A percentile compares a stretch with the other conserved stretches of the same genome.
These are phyloP conservation scores for Ziziphus jujuba DNA, from an alignment of 306 rosid species.

Conservation along the genomic window DNA sequence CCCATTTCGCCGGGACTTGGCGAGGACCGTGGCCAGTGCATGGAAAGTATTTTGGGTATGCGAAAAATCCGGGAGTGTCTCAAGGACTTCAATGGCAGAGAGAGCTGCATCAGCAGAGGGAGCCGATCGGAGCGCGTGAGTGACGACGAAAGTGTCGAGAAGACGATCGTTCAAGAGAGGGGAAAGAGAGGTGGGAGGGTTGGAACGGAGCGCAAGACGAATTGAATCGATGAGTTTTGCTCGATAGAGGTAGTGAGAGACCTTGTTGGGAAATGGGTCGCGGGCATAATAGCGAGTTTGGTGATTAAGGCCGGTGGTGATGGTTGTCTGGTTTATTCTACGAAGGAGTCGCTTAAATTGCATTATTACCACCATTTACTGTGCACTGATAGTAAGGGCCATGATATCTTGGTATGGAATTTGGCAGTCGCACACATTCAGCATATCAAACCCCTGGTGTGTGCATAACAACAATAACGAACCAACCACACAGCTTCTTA, in stretches of 20 bases:
- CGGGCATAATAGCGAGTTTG: conserved; percentile 49
- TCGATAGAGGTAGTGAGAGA: conserved; percentile 70
- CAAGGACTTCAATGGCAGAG: conserved; percentile 37
- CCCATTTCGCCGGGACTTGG: conserved; percentile 44
- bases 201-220: conserved; percentile 62
- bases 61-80: conserved; percentile 37
- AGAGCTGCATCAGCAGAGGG: conserved; percentile 76
- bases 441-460: conserved; percentile 40
- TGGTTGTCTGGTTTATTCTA: conserved; percentile 17
- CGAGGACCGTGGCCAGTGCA: conserved; percentile 71
- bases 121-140: conserved; percentile 70
- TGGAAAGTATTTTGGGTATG: conserved; percentile 65
- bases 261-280: conserved; percentile 63
- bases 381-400: neutral
- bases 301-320: conserved; percentile 24
- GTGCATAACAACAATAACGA: conserved; percentile 5
- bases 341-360: conserved; percentile 29
- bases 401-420: neutral
- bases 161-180: conserved; percentile 43
- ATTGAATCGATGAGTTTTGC: conserved; percentile 74
- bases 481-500: too few species aligned
- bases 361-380: conserved; percentile 26
- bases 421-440: conserved; percentile 17
- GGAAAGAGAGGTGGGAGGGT: conserved; percentile 41
- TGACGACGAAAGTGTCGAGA: conserved; percentile 61